Evolutionary conservation across 805 yeast genomes (phyloP), one percentile per base, ranked within the genome.

Genomic region (Metschnikowia borealis): DNA sequence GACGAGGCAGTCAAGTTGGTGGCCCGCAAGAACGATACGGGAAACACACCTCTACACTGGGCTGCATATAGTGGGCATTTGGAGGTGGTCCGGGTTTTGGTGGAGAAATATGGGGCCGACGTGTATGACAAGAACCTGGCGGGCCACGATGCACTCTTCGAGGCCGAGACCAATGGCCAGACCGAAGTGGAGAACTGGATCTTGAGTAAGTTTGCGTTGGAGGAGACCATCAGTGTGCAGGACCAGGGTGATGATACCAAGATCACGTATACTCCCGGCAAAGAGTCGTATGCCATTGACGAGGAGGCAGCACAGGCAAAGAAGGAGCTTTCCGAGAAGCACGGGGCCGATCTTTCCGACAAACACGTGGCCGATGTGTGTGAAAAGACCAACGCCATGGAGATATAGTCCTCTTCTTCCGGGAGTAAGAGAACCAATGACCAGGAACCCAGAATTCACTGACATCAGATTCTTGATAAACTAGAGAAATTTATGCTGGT

Each of bases 21-120:
- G 13, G 53, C 63, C 23, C 58, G 57, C 15, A 52, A 73, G 49
- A 94, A 94, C 64, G 86, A 81, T 45, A 81, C 86, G 18, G 99
- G 98, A 1, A 94, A 94, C 66, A 91, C 99, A 0, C 87, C 98
- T 0, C 74, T 94, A 55, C 98, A 94, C 66, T 94, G 99, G 99
- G 97, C 98, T 0, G 79, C 96, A 0, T 79, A 83, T 56, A 90
- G 88, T 61, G 98, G 97, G 1, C 90, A 90, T 60, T 66, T 89
- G 50, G 83, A 79, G 2, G 72, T 85, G 7, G 92, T 89, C 18
- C 69, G 85, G 64, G 60, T 80, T 11, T 71, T 94, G 40, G 84
- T 92, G 66, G 92, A 87, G 18, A 77, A 81, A 50, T 87, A 80
- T 58, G 78, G 79, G 5, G 96, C 90, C 1, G 96, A 92, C 65